Evolutionary conservation across 2,329 filamentous ascomycete species (phyloP), one percentile per base, ranked within the genome.

Genomic region (Tolypocladium inflatum): DNA sequence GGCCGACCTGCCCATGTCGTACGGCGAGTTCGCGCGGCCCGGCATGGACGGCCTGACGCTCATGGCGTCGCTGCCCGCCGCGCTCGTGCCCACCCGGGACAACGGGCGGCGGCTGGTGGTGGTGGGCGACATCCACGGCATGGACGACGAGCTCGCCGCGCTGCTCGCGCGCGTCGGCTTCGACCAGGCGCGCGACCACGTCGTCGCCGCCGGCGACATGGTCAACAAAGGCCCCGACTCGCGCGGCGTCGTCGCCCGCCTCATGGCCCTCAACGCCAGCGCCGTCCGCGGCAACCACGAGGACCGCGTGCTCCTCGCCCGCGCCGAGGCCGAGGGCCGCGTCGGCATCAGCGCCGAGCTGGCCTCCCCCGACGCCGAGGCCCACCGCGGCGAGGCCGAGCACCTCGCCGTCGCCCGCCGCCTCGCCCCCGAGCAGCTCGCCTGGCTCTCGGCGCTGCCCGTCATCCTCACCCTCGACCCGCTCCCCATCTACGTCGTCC

Each of bases 271-370:
- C 42, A 82, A 83, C 55, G 92, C 93, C 26, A 90, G 87, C 37
- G 90, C 85, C 61, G 91, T 97, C 10, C 86, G 93, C 55, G 94
- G 94, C 21, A 97, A 97, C 73, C 90, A 96, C 74, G 94, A 99
- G 70, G 92, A 97, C 70, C 82, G 86, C 26, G 79, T 97, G 23
- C 79, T 97, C n/a, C 79, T 87, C 10, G 80, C 85, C 1, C 82
- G 85, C 68, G 61, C 65, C n/a, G 63, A 67, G 21, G 54, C 66
- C 58, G 61, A 65, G 51, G 55, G 59, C 33, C 67, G 65, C 41
- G 58, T 61, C 33, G 67, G 67, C 56, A 62, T 69, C 42, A 59
- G 61, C 55, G 66, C 66, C 23, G 64, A 66, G n/a, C 64, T 69
- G 21, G 61, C 68, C 57, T 58, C 63, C 35, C 57, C 64, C 23